These are phyloP conservation scores for Verticillium isaacii DNA, from an alignment of 2,329 filamentous ascomycete genomes.

Conservation along the genomic window DNA sequence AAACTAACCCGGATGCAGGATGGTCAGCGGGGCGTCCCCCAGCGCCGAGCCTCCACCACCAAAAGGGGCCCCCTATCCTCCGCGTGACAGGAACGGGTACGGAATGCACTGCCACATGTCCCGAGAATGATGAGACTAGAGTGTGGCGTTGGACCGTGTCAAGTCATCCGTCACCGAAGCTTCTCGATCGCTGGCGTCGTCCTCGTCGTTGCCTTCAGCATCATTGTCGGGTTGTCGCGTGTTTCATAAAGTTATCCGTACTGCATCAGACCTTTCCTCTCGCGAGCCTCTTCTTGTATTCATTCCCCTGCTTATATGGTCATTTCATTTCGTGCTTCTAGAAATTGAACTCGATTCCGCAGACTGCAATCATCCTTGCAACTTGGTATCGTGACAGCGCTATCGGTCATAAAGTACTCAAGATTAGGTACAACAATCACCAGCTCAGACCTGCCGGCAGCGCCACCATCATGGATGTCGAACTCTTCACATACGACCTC, in stretches of 20 bases:
- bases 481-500: constrained; percentile 75
- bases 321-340: too few species aligned
- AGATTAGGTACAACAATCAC: neutral
- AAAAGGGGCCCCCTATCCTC: neutral
- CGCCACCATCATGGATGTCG: constrained; percentile 59
- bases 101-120: neutral
- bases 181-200: neutral
- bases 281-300: neutral
- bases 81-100: neutral
- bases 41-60: neutral
- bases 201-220: neutral
- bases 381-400: neutral
- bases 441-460: neutral
- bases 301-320: neutral
- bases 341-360: neutral
- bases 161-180: neutral
- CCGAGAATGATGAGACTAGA: neutral
- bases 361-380: neutral
- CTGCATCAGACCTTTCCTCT: too few species aligned
- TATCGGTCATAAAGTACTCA: neutral
- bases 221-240: neutral
- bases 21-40: neutral
- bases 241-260: too few species aligned
- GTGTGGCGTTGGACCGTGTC: neutral
- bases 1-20: neutral